These are phyloP conservation scores for Gloeopeniophorella convolvens DNA, from an alignment of 768 basidiomycete species.

Conservation along the genomic window DNA sequence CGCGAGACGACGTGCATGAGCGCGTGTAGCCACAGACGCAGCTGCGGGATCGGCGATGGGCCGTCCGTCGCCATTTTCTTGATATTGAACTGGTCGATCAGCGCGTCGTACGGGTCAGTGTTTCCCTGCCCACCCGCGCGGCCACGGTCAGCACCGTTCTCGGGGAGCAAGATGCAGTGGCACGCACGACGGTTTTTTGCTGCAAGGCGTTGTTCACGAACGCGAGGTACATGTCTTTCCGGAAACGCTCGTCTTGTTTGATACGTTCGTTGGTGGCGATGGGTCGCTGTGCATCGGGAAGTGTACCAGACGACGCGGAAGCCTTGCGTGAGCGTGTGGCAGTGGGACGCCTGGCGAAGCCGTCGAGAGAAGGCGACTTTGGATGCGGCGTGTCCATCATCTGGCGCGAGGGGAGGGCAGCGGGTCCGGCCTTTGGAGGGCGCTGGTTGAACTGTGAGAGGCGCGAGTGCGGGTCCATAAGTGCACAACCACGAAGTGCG, in stretches of 20 bases:
- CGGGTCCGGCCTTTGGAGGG: slow-evolving; percentile 60
- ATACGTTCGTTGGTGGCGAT: slow-evolving; percentile 77
- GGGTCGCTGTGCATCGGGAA: slow-evolving; percentile 37
- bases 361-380: slow-evolving; percentile 39
- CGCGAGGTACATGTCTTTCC: slow-evolving; percentile 77
- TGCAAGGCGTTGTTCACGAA: slow-evolving; percentile 78
- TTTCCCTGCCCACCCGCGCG: slow-evolving; percentile 46
- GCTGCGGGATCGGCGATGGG: slow-evolving; percentile 39
- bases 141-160: slow-evolving; percentile 8
- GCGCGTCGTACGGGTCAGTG: slow-evolving; percentile 75
- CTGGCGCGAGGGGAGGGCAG: slow-evolving; percentile 38
- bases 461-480: slow-evolving; percentile 76
- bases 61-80: slow-evolving; percentile 33
- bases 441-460: slow-evolving; percentile 71
- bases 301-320: slow-evolving; percentile 21
- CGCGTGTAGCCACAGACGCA: slow-evolving; percentile 78
- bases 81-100: slow-evolving; percentile 78
- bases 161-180: slow-evolving; percentile 4
- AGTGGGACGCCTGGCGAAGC: slow-evolving; percentile 35
- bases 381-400: slow-evolving; percentile 30
- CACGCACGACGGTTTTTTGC: slow-evolving; percentile 59
- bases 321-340: slow-evolving; percentile 23
- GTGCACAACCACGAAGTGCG: neutral
- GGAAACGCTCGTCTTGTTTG: slow-evolving; percentile 68
- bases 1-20: slow-evolving; percentile 90